Base-by-base conservation (phyloP, 257 asterid species). In the Haberlea rhodopensis region DNA sequence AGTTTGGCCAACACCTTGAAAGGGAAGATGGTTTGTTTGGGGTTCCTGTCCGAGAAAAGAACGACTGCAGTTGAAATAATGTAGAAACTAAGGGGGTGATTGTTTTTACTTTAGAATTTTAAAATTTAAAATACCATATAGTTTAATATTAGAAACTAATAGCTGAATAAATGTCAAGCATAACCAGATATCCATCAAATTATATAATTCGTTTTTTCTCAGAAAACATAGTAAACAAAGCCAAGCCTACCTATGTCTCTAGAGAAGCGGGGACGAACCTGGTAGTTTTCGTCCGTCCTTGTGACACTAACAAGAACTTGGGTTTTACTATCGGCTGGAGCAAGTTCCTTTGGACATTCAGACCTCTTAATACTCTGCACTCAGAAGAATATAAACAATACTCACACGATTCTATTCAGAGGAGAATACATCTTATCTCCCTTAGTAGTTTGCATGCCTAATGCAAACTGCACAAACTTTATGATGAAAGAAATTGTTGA, bases 331-430 rank as follows among this genome's bases (percentile, higher is more conserved):
- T 79, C 84, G 20, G 79, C 80, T 26, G 96, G 95, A 26, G 77
- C 82, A 70, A 90, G 89, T 82, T 90, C 97, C 28, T 7, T 57
- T 11, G 97, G 97, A 77, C 92, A 87, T 77, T 85, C 96, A 0
- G 87, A 77, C 60, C 54, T 83, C 68, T 52, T 58, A 53, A 90
- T 76, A 78, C 97, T 85, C 97, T 90, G 86, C 78, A 79, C 54
- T 69, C 25, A 20, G 46, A 69, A 32, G 52, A 26, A 57, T 32
- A 48, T n/a, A 28, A 63, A 59, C 55, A 62, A 60, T 45, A 49
- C 16, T 15, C 52, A 53, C 18, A 67, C 8, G 62, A 20, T 60
- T 70, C 13, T 53, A 46, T 51, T 57, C 25, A 58, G 37, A 0
- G 34, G 6, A 29, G 5, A 29, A 29, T 29, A 29, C 34, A 5